Percentiles rank a stretch among this genome's conserved stretches.
These are phyloP conservation scores for Coemansia sp. DNA, from an alignment of 192 early-diverging fungal species.

Conservation along the genomic window DNA sequence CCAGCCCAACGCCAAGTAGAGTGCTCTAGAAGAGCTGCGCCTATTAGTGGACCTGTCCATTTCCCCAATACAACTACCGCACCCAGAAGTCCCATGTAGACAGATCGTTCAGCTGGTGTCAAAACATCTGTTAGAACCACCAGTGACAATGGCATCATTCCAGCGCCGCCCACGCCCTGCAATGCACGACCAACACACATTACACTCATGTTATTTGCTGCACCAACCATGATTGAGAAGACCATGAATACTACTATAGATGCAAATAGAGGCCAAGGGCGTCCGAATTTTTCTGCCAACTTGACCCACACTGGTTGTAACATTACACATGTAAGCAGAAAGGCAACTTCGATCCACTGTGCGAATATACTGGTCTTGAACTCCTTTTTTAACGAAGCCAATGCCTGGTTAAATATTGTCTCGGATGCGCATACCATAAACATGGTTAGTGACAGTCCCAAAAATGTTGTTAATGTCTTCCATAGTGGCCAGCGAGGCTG, in stretches of 20 bases:
- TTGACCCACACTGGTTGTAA: constrained; percentile 81
- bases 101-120: constrained; percentile 62
- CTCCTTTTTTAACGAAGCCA: constrained; percentile 67
- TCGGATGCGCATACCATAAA: constrained; percentile 76
- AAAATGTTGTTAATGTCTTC: constrained; percentile 22
- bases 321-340: constrained; percentile 67
- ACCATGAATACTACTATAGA: constrained; percentile 51
- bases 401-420: constrained; percentile 77
- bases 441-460: constrained; percentile 59
- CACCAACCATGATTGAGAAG: constrained; percentile 53
- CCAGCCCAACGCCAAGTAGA: constrained; percentile 70
- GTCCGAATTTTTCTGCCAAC: constrained; percentile 74
- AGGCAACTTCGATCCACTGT: constrained; percentile 79
- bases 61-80: constrained; percentile 61
- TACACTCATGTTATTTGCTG: constrained; percentile 37
- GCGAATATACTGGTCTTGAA: constrained; percentile 64
- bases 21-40: constrained; percentile 63
- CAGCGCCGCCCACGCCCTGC: constrained; percentile 73
- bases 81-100: constrained; percentile 66
- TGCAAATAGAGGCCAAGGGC: constrained; percentile 31
- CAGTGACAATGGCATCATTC: constrained; percentile 63
- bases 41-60: constrained; percentile 69
- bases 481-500: constrained; percentile 40
- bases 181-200: constrained; percentile 70
- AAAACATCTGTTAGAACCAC: constrained; percentile 79